Evolutionary conservation across 1,284 basidiomycete genomes (phyloP).

Genomic region (Melampsora americana): DNA sequence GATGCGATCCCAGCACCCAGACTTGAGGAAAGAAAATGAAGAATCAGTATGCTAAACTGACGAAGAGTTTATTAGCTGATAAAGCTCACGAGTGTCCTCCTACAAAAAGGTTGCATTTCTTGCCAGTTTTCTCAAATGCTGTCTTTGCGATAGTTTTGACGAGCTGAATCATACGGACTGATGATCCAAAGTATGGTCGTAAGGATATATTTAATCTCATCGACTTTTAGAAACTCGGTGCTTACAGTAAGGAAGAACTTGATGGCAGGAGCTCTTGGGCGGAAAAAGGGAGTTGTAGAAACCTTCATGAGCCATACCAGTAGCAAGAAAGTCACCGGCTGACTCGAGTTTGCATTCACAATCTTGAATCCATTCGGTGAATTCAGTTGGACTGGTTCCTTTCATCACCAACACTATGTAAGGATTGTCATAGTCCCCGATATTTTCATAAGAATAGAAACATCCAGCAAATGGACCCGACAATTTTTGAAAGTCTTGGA

Average conservation of each 20-base stretch:
- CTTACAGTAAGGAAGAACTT: constrained; percentile 24
- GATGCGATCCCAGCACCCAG: constrained; percentile 24
- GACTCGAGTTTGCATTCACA: constrained; percentile 4
- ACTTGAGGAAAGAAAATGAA: neutral
- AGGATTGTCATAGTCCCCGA: constrained; percentile 2
- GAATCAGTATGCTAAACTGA: neutral
- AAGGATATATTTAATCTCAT: neutral
- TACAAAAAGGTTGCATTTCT: constrained; percentile 17
- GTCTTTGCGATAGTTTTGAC: constrained; percentile 17
- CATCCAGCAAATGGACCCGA: constrained; percentile 26
- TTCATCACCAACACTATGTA: constrained; percentile 26
- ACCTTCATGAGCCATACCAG: constrained; percentile 22
- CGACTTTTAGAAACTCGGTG: neutral
- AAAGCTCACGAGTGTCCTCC: constrained; percentile 30
- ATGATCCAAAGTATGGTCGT: neutral
- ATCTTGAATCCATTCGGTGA: constrained; percentile 25
- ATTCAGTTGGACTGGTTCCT: constrained; percentile 13
- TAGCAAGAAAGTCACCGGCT: constrained; percentile 14
- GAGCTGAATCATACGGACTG: constrained; percentile 19
- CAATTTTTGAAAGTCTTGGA: constrained; percentile 11
- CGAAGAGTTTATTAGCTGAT: neutral
- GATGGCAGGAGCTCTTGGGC: neutral
- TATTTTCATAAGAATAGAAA: constrained; percentile 21
- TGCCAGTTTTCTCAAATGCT: neutral
- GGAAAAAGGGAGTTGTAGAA: constrained; percentile 33